phyloP scores from a whole-genome alignment of 2,329 filamentous ascomycete species.

The Geoglossum cookeanum region DNA sequence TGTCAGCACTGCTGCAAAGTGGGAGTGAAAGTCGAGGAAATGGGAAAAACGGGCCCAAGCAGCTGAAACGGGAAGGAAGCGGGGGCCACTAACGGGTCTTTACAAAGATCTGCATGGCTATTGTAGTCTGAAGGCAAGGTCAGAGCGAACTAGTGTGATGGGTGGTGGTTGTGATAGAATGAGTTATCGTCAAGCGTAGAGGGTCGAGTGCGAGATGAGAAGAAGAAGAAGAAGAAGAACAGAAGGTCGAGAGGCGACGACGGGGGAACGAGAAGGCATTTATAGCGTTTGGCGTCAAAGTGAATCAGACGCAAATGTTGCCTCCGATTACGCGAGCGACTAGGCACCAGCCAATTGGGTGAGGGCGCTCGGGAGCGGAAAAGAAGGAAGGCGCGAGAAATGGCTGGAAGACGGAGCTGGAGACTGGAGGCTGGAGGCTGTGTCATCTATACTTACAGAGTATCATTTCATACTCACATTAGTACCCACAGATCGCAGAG shows the following conservation, averaged over 20 bases:
- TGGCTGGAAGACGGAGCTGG: background rate
- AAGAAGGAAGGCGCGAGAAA: conserved; percentile 3
- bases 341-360: background rate
- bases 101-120: conserved; percentile 90
- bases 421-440: background rate
- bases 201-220: background rate
- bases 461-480: no score
- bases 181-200: background rate
- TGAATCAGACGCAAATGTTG: background rate
- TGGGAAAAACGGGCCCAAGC: background rate
- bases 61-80: background rate
- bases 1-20: conserved; percentile 16
- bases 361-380: background rate
- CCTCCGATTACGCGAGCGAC: conserved; percentile 3
- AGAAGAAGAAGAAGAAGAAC: background rate
- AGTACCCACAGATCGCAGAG: no score
- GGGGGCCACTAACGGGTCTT: conserved; percentile 60
- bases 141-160: background rate
- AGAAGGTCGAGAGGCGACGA: background rate
- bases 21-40: no score
- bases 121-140: conserved; percentile 13
- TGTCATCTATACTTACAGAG: no score
- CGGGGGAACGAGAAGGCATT: background rate
- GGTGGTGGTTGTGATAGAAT: background rate
- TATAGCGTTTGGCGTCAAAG: background rate